A percentile compares a stretch with the other conserved stretches of the same genome.
These are phyloP conservation scores for Yamadazyma kanchanaburiensis DNA, from an alignment of 1,139 yeast genomes.

Conservation along the genomic window DNA sequence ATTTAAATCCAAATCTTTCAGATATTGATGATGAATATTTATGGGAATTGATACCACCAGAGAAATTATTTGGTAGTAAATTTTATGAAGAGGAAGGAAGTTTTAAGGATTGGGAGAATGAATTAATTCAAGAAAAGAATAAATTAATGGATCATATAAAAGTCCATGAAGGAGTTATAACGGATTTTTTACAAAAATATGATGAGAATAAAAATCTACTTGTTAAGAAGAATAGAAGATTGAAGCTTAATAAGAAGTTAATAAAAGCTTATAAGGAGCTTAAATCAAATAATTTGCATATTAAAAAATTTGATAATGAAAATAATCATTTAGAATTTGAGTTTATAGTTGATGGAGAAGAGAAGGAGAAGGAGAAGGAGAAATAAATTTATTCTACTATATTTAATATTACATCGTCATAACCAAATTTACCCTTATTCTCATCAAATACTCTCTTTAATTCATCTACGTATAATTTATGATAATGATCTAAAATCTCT, in stretches of 20 bases:
- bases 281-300: constrained; percentile 13
- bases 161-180: constrained; percentile 11
- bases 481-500: constrained; percentile 63
- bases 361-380: constrained; percentile 4
- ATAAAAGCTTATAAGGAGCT: constrained; percentile 24
- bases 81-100: constrained; percentile 33
- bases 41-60: constrained; percentile 39
- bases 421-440: constrained; percentile 60
- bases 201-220: constrained; percentile 15
- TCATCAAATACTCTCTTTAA: constrained; percentile 65
- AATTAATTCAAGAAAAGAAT: constrained; percentile 12
- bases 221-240: constrained; percentile 22
- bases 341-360: constrained; percentile 6
- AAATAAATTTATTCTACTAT: constrained; percentile 34
- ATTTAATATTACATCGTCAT: constrained; percentile 45
- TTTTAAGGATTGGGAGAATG: constrained; percentile 37
- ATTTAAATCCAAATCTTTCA: constrained; percentile 32
- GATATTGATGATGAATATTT: constrained; percentile 40
- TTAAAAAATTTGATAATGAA: constrained; percentile 8
- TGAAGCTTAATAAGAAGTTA: constrained; percentile 27
- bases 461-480: constrained; percentile 66
- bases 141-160: constrained; percentile 10
- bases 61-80: constrained; percentile 32
- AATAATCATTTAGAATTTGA: constrained; percentile 13
- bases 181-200: constrained; percentile 11